Conservation (phyloP, 768 basidiomycete genomes). For the Lepiota brunneoincarnata region DNA sequence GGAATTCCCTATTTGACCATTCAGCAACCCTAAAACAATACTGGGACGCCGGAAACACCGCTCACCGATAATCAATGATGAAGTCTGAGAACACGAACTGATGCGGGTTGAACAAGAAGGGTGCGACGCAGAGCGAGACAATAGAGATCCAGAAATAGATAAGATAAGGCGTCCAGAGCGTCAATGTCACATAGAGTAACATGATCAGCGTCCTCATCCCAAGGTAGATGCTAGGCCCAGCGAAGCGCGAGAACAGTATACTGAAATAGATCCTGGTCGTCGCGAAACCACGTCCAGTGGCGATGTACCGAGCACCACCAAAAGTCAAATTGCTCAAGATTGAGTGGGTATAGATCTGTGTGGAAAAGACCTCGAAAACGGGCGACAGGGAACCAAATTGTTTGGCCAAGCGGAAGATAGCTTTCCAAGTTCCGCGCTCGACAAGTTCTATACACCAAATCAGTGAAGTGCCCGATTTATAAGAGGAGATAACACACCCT, state of each 20-base stretch:
- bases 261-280: conserved; percentile 93
- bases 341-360: conserved; percentile 97
- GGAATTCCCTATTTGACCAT: conserved; percentile 68
- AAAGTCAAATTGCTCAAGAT: conserved; percentile 96
- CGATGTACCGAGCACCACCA: conserved; percentile 97
- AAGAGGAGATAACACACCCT: conserved; percentile 47
- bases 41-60: conserved; percentile 6
- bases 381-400: conserved; percentile 95
- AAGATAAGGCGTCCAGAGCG: conserved; percentile 88
- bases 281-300: conserved; percentile 98
- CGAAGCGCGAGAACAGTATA: conserved; percentile 96
- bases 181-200: conserved; percentile 90
- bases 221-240: conserved; percentile 96
- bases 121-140: conserved; percentile 86
- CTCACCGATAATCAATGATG: conserved; percentile 89
- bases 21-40: conserved; percentile 8
- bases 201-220: conserved; percentile 92
- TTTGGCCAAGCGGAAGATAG: conserved; percentile 86
- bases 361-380: conserved; percentile 96
- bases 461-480: neutral
- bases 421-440: conserved; percentile 91
- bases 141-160: conserved; percentile 99
- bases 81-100: conserved; percentile 98
- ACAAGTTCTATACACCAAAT: conserved; percentile 67
- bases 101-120: conserved; percentile 99